phyloP scores from a whole-genome alignment of 441 rosid species.

The Syzygium syzygioides region DNA sequence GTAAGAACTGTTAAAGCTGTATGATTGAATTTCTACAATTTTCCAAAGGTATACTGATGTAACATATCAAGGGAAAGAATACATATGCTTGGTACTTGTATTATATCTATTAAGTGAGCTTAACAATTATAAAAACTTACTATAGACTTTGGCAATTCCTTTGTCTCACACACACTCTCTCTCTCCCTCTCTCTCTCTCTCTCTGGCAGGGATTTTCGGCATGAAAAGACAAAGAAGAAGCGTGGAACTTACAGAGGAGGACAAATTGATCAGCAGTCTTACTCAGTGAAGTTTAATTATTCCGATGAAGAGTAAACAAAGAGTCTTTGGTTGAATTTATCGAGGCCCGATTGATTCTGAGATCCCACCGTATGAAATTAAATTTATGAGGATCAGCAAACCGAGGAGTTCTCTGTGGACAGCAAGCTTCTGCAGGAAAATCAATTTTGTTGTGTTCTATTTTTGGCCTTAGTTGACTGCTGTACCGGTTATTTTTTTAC shows the following conservation, averaged over 20 bases:
- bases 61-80: background rate
- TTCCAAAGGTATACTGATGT: background rate
- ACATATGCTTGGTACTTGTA: background rate
- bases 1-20: background rate
- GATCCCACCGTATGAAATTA: background rate
- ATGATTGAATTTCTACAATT: background rate
- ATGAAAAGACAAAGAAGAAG: constrained; percentile 98
- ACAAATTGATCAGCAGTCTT: constrained; percentile 72
- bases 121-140: background rate
- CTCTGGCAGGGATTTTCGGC: constrained; percentile 69
- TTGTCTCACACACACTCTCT: background rate
- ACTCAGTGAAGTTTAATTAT: constrained; percentile 79
- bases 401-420: background rate
- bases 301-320: constrained; percentile 64
- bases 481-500: background rate
- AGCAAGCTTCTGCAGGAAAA: background rate
- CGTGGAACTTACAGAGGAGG: constrained; percentile 96
- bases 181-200: background rate
- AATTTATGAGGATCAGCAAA: background rate
- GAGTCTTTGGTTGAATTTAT: background rate
- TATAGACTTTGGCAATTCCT: background rate
- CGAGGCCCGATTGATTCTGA: background rate
- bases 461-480: background rate
- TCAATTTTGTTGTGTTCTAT: background rate
- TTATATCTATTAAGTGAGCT: background rate